Evolutionary conservation across 495 filamentous ascomycete genomes (phyloP), one percentile per base, ranked within the genome.

Genomic region (Penicillium samsonianum): DNA sequence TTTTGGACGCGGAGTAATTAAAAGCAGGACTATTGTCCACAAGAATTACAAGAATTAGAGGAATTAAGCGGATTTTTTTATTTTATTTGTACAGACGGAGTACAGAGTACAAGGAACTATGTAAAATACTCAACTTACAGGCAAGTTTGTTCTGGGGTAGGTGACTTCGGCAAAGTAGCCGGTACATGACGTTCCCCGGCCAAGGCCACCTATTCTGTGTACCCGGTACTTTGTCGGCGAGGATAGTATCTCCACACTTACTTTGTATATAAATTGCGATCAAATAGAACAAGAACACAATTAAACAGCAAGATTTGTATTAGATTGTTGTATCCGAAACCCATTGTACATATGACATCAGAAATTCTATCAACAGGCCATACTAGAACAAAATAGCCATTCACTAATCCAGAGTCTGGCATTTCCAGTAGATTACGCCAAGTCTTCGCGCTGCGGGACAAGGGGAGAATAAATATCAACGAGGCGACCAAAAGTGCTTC

Each of bases 81-180:
- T 12, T 37, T 38, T 8, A n/a, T 17, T n/a, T 38, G n/a, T 38
- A 17, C 35, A 33, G 30, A 33, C 11, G 30, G 4, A 33, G 11
- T 14, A 33, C 30, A 38, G 6, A 38, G 5, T 37, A 56, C 59
- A 62, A 52, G 19, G 25, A 12, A 42, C 4, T 35, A 28, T 2
- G 4, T 2, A 25, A 31, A 45, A 38, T 46, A 23, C 10, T 25
- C 30, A 53, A 57, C 20, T 11, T 14, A 40, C 40, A 23, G 50
- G 12, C 26, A 54, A 57, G 53, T 38, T 47, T 19, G 42, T 59
- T 61, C 55, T 42, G 50, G 62, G 60, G 61, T 64, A 64, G 65
- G 60, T 66, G 61, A 65, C 61, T 62, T 64, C 43, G 44, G 40
- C 37, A 41, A 62, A 53, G 65, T 68, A 57, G 22, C 19, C n/a